These are phyloP conservation scores for Paracoccidioides lutzii DNA, from an alignment of 2,329 filamentous ascomycete species.

Conservation along the genomic window DNA sequence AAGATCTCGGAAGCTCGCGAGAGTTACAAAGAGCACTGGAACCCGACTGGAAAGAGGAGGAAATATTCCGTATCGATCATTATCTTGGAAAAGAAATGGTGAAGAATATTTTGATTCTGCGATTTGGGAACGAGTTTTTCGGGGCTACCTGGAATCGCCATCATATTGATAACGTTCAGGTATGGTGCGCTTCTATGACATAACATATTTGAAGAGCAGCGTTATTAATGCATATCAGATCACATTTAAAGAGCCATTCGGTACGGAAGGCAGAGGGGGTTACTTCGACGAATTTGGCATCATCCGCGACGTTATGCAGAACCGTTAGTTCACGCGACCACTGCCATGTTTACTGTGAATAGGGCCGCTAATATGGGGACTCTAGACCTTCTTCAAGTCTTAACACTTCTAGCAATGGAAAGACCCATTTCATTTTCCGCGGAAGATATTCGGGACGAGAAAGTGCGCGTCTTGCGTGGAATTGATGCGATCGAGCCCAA, in stretches of 20 bases:
- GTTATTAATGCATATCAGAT: slow-evolving; percentile 41
- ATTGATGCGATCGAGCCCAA: slow-evolving; percentile 95
- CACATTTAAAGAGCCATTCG: slow-evolving; percentile 98
- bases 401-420: slow-evolving; percentile 96
- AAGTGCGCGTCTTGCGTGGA: slow-evolving; percentile 81
- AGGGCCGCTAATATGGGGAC: neutral
- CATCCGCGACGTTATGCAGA: slow-evolving; percentile 99
- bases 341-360: neutral
- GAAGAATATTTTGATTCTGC: slow-evolving; percentile 96
- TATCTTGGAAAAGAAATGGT: slow-evolving; percentile 99
- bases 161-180: slow-evolving; percentile 96
- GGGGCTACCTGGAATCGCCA: slow-evolving; percentile 98
- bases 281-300: slow-evolving; percentile 99
- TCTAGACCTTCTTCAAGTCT: slow-evolving; percentile 73
- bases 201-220: neutral
- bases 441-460: slow-evolving; percentile 97
- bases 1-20: slow-evolving; percentile 86
- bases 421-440: slow-evolving; percentile 94
- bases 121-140: slow-evolving; percentile 98
- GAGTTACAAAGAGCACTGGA: slow-evolving; percentile 90
- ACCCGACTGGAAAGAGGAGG: slow-evolving; percentile 97
- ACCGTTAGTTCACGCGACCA: slow-evolving; percentile 45
- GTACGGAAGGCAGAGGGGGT: slow-evolving; percentile 90
- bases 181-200: slow-evolving; percentile 17
- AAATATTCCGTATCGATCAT: slow-evolving; percentile 98